Conservation (phyloP, 257 asterid species). For the Fraxinus cuspidata region DNA sequence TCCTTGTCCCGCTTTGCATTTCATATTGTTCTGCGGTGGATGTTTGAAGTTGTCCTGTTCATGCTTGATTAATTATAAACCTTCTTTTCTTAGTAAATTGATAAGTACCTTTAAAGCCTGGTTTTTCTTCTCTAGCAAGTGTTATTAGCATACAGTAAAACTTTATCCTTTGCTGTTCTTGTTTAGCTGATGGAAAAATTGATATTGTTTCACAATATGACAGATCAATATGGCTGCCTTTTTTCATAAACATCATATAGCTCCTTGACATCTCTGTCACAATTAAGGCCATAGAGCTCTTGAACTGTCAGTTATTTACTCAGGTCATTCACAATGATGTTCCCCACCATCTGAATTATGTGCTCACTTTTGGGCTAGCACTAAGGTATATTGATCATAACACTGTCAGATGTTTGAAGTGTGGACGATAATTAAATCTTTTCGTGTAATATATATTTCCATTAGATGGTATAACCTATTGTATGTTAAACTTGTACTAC, state of each 20-base stretch:
- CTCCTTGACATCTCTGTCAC: background rate
- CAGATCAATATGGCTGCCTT: background rate
- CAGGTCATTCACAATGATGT: too few species aligned
- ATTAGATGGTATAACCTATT: background rate
- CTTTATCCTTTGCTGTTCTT: background rate
- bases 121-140: background rate
- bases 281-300: too few species aligned
- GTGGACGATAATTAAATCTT: background rate
- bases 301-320: too few species aligned
- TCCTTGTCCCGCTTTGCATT: conserved; percentile 4
- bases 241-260: background rate
- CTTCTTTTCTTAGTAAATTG: background rate
- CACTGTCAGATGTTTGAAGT: background rate
- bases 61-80: background rate
- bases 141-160: background rate
- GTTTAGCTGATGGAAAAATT: background rate
- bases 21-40: background rate
- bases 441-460: background rate
- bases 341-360: background rate
- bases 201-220: background rate
- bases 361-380: background rate
- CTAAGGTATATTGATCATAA: too few species aligned
- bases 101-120: background rate
- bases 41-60: background rate
- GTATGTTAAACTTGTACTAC: too few species aligned